Evolutionary conservation across 108 stramenopile genomes (phyloP), one percentile per base, ranked within the genome.

Genomic region (Hondaea fermentalgiana): DNA sequence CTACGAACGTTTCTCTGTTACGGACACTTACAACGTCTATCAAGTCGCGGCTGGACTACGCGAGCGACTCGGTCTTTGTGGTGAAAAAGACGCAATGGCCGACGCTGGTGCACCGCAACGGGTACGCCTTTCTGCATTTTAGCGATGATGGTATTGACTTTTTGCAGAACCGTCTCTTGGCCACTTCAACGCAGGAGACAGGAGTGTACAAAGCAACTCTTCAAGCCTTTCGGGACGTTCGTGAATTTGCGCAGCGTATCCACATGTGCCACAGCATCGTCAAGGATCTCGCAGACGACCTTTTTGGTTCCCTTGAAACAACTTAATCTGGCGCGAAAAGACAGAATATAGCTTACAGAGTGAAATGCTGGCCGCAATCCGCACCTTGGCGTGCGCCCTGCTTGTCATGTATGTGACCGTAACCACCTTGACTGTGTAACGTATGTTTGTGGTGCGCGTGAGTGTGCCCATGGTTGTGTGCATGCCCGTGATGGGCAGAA

Each of bases 41-140:
- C 25, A 12, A 53, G 76, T 47, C 51, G 6, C 45, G 51, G 10
- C 51, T 47, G 16, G 76, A 53, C 6, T 83, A 83, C 51, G 45
- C 28, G 49, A 53, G n/a, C n/a, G 76, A 83, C 28, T 83, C 76
- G n/a, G 25, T 83, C 3, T 83, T 83, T 23, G 23, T 47, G 0
- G 42, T 10, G 35, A 69, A 69, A 23, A 17, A 17, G 21, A 23
- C 12, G 42, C 8, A 10, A 10, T 83, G 76, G 76, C 76, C 45
- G 49, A 83, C 51, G 6, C 51, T 83, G 17, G 76, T 53, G 3
- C 76, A 83, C 51, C 45, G 25, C 6, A 28, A 83, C 25, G 76
- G 76, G 19, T 83, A 83, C 51, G 76, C 49, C n/a, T 83, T 83
- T 83, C 12, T 83, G 76, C 76, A 83, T 53, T 83, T 83, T 83